Conservation (phyloP, 441 rosid species). For the Breynia disticha region DNA sequence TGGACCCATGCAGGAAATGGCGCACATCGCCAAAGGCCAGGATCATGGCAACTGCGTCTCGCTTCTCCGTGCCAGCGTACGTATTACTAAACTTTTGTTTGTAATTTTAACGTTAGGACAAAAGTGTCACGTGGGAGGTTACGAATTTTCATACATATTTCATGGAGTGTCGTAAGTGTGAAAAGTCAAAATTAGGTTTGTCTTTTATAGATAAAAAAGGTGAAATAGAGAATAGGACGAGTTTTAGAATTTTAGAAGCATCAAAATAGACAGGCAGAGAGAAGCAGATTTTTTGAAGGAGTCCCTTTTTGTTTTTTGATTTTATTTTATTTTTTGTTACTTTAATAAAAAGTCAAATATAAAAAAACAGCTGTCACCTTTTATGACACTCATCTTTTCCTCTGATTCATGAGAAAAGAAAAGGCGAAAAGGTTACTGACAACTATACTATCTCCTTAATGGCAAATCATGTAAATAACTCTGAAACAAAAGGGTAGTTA, state of each 20-base stretch:
- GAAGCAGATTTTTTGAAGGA: too few species aligned
- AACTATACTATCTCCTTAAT: background rate
- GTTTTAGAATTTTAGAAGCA: slow-evolving; percentile 40
- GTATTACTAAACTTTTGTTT: too few species aligned
- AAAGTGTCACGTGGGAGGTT: too few species aligned
- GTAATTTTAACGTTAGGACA: too few species aligned
- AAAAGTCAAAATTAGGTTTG: background rate
- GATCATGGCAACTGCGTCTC: slow-evolving; percentile 87
- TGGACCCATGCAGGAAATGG: slow-evolving; percentile 91
- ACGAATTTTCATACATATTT: too few species aligned
- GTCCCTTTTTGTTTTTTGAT: background rate
- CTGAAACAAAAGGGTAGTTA: too few species aligned
- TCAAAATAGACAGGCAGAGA: slow-evolving; percentile 29
- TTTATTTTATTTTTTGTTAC: slow-evolving; percentile 13
- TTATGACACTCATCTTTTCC: too few species aligned
- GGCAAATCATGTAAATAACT: too few species aligned
- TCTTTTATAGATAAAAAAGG: slow-evolving; percentile 8
- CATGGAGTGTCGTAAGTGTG: background rate
- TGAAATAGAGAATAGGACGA: slow-evolving; percentile 25
- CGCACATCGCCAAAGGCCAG: slow-evolving; percentile 84
- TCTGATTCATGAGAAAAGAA: slow-evolving; percentile 4
- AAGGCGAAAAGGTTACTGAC: background rate
- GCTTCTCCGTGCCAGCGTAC: slow-evolving; percentile 63
- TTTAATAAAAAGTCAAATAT: slow-evolving; percentile 47
- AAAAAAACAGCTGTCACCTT: slow-evolving; percentile 45